Percentiles rank a stretch among this genome's conserved stretches.
These are phyloP conservation scores for Ascochyta fabae DNA, from an alignment of 2,329 filamentous ascomycete species.

Conservation along the genomic window DNA sequence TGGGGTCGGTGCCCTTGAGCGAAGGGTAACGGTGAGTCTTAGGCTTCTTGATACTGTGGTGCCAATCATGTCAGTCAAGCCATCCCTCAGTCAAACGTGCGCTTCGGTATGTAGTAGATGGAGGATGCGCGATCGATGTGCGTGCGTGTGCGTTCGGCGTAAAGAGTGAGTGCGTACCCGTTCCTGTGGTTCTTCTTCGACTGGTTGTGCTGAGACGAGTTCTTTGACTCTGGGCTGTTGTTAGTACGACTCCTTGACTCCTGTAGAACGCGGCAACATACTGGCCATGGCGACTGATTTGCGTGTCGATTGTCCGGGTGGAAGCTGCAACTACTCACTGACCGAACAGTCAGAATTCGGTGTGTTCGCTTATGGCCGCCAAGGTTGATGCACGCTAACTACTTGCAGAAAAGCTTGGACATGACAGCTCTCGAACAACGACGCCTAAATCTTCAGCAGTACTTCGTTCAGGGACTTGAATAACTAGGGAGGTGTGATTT, in stretches of 20 bases:
- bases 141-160: conserved; percentile 19
- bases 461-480: no score
- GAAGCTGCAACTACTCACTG: conserved; percentile 19
- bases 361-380: conserved; percentile 3
- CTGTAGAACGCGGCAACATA: conserved; percentile 55
- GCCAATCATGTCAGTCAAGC: conserved; percentile 27
- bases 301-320: conserved; percentile 41
- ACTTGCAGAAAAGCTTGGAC: neutral
- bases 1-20: conserved; percentile 97
- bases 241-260: conserved; percentile 19
- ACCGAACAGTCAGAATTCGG: conserved; percentile 15
- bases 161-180: conserved; percentile 70
- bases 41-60: conserved; percentile 96
- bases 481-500: no score
- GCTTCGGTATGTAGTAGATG: neutral
- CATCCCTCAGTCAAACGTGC: conserved; percentile 11
- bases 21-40: conserved; percentile 99
- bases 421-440: neutral
- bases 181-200: conserved; percentile 98
- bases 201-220: conserved; percentile 99
- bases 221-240: conserved; percentile 85
- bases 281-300: conserved; percentile 70
- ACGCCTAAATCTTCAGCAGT: no score
- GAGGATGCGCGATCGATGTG: conserved; percentile 1
- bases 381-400: neutral